A percentile compares a stretch with the other conserved stretches of the same genome.
Conservation (phyloP, 371 early-diverging fungal genomes). For the Conidiobolus incongruus region DNA sequence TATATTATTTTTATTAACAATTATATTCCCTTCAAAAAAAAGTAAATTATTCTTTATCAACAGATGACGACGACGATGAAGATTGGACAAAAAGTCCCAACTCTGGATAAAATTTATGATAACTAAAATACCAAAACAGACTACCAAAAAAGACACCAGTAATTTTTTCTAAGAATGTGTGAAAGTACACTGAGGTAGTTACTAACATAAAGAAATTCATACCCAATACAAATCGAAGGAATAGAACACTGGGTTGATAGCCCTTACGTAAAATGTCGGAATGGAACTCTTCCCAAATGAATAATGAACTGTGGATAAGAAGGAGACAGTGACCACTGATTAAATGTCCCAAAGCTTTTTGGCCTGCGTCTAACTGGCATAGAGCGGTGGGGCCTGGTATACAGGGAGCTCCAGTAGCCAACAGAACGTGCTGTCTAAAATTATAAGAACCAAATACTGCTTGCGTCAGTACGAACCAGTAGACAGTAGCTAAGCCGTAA, state of each 20-base stretch:
- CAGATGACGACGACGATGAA: no score
- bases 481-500: background rate
- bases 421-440: constrained; percentile 1
- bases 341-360: constrained; percentile 43
- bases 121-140: constrained; percentile 34
- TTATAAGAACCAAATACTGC: background rate
- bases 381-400: background rate
- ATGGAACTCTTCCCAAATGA: constrained; percentile 46
- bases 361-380: constrained; percentile 12
- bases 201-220: constrained; percentile 29
- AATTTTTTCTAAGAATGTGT: constrained; percentile 40
- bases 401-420: constrained; percentile 2
- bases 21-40: no score
- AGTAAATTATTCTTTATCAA: no score
- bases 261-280: constrained; percentile 9
- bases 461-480: constrained; percentile 2
- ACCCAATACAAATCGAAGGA: constrained; percentile 5
- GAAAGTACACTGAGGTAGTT: constrained; percentile 60
- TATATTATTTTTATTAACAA: no score
- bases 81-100: no score
- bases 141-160: constrained; percentile 43
- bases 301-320: constrained; percentile 56
- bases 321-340: constrained; percentile 78
- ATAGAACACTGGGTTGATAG: constrained; percentile 4
- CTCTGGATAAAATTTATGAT: constrained; percentile 8